Base-by-base conservation (phyloP, 345 rosid genomes). In the Odontarrhena argentea region DNA sequence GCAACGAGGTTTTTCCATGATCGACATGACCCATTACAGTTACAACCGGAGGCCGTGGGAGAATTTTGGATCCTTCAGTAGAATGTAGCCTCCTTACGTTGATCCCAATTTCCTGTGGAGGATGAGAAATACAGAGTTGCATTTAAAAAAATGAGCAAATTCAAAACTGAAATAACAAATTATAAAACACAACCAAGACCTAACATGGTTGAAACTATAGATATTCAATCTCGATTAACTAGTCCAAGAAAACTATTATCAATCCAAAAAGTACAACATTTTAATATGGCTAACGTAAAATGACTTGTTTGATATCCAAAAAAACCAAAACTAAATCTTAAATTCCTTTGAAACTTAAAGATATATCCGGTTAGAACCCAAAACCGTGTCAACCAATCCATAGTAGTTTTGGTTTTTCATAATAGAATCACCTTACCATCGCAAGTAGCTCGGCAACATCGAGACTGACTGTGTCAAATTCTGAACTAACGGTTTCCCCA, bases 11-110 rank as follows among this genome's bases (percentile, higher is more conserved):
- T 83, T 91, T 94, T 8, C 96, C 97, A 65, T 94, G 99, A 78
- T 91, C 97, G 68, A 94, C 97, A 70, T 94, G 99, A 24, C 97
- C 97, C 97, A 91, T 88, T 65, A 91, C 96, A 0, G 96, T 91
- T 55, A 91, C 87, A 65, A 94, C 88, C 0, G 97, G 87, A 44
- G 96, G 86, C 55, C 96, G 84, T 44, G 90, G 86, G 45, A 76
- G 73, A 70, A 84, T 65, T 36, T 87, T 78, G 13, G 80, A 67
- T 70, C 96, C 99, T 81, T 83, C 96, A 44, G 50, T 64, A 22
- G 96, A 76, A 70, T 86, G 96, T 68, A 78, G 78, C 80, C 96
- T 86, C 79, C 87, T 83, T 34, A 83, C 87, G 44, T 77, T 86
- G 63, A 81, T 80, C 43, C 91, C 96, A 53, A 88, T 77, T 82